phyloP scores from a whole-genome alignment of 2,329 filamentous ascomycete species.

The Boeremia lycopersici region DNA sequence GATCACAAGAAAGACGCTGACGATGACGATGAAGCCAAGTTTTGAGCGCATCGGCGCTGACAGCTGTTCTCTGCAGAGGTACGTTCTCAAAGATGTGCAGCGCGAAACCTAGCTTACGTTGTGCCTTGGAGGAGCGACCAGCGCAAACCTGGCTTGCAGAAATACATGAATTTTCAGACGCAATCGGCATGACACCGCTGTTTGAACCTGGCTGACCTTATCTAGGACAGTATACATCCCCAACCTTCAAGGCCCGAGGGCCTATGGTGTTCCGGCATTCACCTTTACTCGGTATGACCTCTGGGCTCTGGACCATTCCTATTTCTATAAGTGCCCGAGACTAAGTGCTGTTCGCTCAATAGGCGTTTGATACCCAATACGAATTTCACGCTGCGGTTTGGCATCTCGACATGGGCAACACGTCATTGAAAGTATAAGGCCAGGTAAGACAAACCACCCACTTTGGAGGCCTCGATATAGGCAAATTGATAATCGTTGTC shows the following conservation, averaged over 20 bases:
- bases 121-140: slow-evolving; percentile 8
- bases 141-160: not conserved
- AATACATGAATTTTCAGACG: not conserved
- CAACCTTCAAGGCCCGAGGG: not conserved
- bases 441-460: not conserved
- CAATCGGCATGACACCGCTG: no score
- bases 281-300: slow-evolving; percentile 33
- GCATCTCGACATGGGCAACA: not conserved
- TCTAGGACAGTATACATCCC: not conserved
- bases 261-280: slow-evolving; percentile 26
- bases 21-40: slow-evolving; percentile 28
- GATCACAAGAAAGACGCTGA: slow-evolving; percentile 63
- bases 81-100: not conserved
- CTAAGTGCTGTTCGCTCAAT: slow-evolving; percentile 29
- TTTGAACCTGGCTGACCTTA: not conserved
- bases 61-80: not conserved
- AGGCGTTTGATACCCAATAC: slow-evolving; percentile 37
- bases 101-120: slow-evolving; percentile 29
- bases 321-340: slow-evolving; percentile 11
- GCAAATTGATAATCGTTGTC: no score
- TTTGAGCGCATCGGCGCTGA: slow-evolving; percentile 6
- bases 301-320: slow-evolving; percentile 10
- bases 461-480: not conserved
- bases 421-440: not conserved
- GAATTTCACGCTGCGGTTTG: not conserved